Evolutionary conservation across 2,329 filamentous ascomycete genomes (phyloP).

Genomic region (Volutella citrinella): DNA sequence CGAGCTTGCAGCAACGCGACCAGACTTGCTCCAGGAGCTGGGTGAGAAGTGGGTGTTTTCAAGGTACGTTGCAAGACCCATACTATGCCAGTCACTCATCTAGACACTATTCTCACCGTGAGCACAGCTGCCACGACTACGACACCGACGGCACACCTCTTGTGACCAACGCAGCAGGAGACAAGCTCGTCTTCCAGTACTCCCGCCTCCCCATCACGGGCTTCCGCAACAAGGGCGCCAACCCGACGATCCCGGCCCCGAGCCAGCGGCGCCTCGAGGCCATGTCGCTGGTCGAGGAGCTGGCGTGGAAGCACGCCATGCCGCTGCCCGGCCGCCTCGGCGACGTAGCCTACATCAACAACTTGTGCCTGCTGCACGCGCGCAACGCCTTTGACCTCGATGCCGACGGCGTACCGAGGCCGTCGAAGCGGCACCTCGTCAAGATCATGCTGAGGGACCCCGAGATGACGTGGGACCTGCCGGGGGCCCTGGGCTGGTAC

Average conservation of each 20-base stretch:
- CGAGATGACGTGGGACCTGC: constrained; percentile 46
- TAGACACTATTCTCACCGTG: constrained; percentile 15
- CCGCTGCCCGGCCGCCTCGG: constrained; percentile 44
- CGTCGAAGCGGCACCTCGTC: constrained; percentile 41
- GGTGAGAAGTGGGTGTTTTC: constrained; percentile 45
- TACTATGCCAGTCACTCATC: not conserved
- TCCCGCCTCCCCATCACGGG: too few relatives aligned
- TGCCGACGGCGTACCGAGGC: not conserved
- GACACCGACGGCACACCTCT: too few relatives aligned
- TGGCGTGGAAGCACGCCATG: constrained; percentile 41
- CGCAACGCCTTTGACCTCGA: constrained; percentile 39
- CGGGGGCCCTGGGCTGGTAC: too few relatives aligned
- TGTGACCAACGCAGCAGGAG: too few relatives aligned
- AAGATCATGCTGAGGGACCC: constrained; percentile 47
- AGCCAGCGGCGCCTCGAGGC: too few relatives aligned
- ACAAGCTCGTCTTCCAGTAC: too few relatives aligned
- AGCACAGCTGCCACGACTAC: too few relatives aligned
- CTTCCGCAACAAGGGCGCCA: too few relatives aligned
- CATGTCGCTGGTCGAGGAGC: constrained; percentile 51
- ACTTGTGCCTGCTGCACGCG: constrained; percentile 50
- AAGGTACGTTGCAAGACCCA: too few relatives aligned
- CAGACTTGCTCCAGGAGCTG: constrained; percentile 56
- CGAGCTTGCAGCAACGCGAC: constrained; percentile 52
- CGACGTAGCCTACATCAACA: constrained; percentile 54
- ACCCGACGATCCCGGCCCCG: too few relatives aligned